Evolutionary conservation across 768 basidiomycete genomes (phyloP).

Genomic region (Galerina marginata): DNA sequence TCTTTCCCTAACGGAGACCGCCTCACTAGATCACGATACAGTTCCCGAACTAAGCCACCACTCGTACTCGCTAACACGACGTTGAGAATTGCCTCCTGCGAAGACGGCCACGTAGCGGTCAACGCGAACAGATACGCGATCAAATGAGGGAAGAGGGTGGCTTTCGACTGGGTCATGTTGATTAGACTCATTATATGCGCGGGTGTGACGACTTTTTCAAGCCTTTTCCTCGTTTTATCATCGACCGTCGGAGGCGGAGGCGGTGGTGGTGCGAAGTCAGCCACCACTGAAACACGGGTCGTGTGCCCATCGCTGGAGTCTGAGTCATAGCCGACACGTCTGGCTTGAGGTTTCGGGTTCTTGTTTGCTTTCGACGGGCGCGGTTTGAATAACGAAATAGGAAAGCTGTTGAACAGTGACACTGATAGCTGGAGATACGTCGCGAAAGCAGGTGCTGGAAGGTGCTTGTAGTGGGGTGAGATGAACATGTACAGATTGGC

Average conservation of each 20-base stretch:
- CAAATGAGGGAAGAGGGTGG: constrained; percentile 50
- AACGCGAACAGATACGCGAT: constrained; percentile 64
- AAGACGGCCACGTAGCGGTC: constrained; percentile 61
- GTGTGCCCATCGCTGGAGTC: constrained; percentile 32
- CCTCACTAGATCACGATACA: constrained; percentile 74
- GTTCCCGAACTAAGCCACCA: constrained; percentile 71
- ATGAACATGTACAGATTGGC: constrained; percentile 75
- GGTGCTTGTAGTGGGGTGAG: constrained; percentile 60
- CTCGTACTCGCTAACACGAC: constrained; percentile 52
- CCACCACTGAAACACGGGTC: constrained; percentile 43
- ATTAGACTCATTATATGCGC: constrained; percentile 63
- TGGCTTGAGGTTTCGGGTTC: background rate
- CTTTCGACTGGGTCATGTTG: constrained; percentile 42
- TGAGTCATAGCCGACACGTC: background rate
- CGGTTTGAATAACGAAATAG: constrained; percentile 46
- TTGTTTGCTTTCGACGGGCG: background rate
- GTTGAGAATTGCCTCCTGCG: constrained; percentile 62
- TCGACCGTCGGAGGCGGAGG: constrained; percentile 55
- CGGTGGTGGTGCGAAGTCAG: constrained; percentile 10
- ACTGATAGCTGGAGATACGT: constrained; percentile 62
- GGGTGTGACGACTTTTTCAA: constrained; percentile 59
- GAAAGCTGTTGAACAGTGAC: constrained; percentile 56
- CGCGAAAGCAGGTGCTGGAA: constrained; percentile 50
- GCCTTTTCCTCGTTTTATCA: constrained; percentile 62
- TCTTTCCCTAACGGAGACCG: constrained; percentile 66